Conservation (phyloP, 2,329 filamentous ascomycete species). For the Xylaria sp. region DNA sequence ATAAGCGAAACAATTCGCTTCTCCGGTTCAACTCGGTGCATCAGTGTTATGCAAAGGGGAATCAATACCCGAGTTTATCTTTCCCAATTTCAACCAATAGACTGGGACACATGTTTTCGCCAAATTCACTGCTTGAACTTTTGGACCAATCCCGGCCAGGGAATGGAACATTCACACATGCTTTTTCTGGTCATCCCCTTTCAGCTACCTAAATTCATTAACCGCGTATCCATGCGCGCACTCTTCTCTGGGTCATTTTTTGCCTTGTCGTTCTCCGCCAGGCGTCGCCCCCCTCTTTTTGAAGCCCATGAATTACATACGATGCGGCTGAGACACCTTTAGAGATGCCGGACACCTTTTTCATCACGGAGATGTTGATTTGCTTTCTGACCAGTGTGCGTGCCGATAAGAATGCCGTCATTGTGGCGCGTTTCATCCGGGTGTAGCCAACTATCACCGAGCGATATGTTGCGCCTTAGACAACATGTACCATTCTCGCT, state of each 20-base stretch:
- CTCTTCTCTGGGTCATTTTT: background rate
- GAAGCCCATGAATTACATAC: background rate
- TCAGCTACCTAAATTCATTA: background rate
- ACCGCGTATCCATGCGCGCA: background rate
- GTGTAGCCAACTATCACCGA: background rate
- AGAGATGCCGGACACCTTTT: background rate
- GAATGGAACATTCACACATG: background rate
- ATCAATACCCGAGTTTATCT: slow-evolving; percentile 16
- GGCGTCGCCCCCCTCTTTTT: background rate
- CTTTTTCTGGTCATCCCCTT: slow-evolving; percentile 1
- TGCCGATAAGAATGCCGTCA: background rate
- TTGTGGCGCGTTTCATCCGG: background rate
- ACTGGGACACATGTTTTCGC: slow-evolving; percentile 9
- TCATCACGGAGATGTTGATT: background rate
- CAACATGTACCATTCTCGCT: background rate
- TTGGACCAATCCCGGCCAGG: background rate
- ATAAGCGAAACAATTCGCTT: slow-evolving; percentile 8
- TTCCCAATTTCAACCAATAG: slow-evolving; percentile 9
- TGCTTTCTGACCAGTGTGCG: background rate
- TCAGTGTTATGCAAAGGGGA: background rate
- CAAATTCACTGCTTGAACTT: background rate
- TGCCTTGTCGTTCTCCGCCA: background rate
- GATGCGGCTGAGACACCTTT: slow-evolving; percentile 3
- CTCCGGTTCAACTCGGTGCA: background rate
- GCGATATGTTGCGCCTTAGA: background rate